A percentile compares a stretch with the other conserved stretches of the same genome.
These are phyloP conservation scores for Tremella fuciformis DNA, from an alignment of 768 basidiomycete genomes.

Conservation along the genomic window DNA sequence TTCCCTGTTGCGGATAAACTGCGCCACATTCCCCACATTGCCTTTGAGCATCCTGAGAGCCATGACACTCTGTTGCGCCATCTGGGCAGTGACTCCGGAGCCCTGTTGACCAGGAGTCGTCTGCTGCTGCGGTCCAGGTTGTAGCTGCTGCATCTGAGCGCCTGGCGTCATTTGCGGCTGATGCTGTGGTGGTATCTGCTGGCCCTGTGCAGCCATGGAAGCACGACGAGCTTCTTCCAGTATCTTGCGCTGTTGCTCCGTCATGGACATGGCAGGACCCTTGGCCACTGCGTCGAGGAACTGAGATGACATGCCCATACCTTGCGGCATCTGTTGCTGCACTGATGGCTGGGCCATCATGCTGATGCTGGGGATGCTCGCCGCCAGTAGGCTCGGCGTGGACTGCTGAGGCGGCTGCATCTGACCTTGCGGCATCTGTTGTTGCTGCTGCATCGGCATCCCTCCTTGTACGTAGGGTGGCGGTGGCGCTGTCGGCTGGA, in stretches of 20 bases:
- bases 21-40: neutral
- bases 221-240: conserved; percentile 15
- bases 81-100: neutral
- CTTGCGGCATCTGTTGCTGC: no score
- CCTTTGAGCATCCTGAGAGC: neutral
- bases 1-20: conserved; percentile 21
- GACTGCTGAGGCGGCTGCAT: conserved; percentile 16
- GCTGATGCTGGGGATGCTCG: neutral
- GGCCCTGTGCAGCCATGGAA: conserved; percentile 7
- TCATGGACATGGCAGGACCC: conserved; percentile 6
- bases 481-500: conserved; percentile 6
- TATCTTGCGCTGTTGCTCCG: conserved; percentile 22
- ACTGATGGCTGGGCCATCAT: no score
- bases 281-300: conserved; percentile 21
- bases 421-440: conserved; percentile 2
- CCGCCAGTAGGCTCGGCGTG: neutral
- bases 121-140: neutral
- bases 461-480: conserved; percentile 1
- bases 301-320: conserved; percentile 16
- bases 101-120: neutral
- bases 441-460: conserved; percentile 17
- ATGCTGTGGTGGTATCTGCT: neutral
- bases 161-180: conserved; percentile 1
- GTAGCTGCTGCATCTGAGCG: neutral
- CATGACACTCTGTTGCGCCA: conserved; percentile 2